phyloP scores from a whole-genome alignment of 768 basidiomycete genomes.

The Macrolepiota albuminosa region DNA sequence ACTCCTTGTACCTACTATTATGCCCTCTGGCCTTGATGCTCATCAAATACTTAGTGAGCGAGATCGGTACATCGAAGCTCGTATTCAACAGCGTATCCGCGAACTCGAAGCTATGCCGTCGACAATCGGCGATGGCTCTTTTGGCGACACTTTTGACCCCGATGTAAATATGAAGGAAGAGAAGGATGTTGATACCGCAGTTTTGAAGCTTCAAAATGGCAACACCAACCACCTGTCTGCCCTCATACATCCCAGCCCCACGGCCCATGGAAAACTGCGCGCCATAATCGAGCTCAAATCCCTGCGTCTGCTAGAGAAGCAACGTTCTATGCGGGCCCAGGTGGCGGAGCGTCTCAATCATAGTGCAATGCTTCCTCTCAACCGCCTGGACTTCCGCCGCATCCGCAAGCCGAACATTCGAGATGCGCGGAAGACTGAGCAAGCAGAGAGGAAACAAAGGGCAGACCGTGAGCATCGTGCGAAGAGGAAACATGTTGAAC shows the following conservation, averaged over 20 bases:
- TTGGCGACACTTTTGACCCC: slow-evolving; percentile 43
- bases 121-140: slow-evolving; percentile 72
- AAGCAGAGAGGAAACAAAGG: slow-evolving; percentile 86
- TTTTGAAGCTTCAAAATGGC: slow-evolving; percentile 22
- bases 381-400: slow-evolving; percentile 88
- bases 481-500: slow-evolving; percentile 95
- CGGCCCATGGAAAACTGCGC: slow-evolving; percentile 76
- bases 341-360: slow-evolving; percentile 86
- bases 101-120: slow-evolving; percentile 81
- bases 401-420: slow-evolving; percentile 81
- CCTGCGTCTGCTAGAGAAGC: slow-evolving; percentile 85
- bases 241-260: slow-evolving; percentile 53
- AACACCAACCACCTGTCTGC: slow-evolving; percentile 22
- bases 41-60: slow-evolving; percentile 89
- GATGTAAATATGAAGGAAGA: slow-evolving; percentile 38
- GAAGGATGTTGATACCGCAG: slow-evolving; percentile 33
- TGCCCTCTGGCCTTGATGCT: slow-evolving; percentile 90
- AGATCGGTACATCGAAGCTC: slow-evolving; percentile 84
- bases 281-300: slow-evolving; percentile 93
- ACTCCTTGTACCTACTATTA: slow-evolving; percentile 81
- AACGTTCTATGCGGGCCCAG: slow-evolving; percentile 79
- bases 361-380: slow-evolving; percentile 83
- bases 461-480: slow-evolving; percentile 89
- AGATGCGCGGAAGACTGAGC: slow-evolving; percentile 87
- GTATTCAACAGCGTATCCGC: slow-evolving; percentile 81